Percentiles rank a stretch among this genome's conserved stretches.
Evolutionary conservation across 164 flowering plant species (phyloP).

Genomic region (Aristolochia fimbriata): DNA sequence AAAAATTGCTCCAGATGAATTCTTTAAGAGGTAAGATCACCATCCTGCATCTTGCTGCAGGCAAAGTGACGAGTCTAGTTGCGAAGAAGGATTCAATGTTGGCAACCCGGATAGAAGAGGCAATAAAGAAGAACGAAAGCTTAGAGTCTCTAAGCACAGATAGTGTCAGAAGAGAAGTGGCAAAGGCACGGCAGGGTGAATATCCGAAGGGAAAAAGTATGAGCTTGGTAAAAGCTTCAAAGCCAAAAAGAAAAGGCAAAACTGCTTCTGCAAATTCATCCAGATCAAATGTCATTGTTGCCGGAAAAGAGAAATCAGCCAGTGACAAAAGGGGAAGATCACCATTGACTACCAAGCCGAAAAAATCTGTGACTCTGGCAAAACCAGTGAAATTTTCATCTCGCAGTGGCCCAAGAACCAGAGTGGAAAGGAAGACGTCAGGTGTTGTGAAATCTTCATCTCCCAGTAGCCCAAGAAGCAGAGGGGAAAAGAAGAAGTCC

Average conservation of each 20-base stretch:
- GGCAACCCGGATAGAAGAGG: constrained; percentile 79
- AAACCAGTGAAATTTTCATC: constrained; percentile 19
- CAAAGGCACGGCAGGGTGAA: constrained; percentile 25
- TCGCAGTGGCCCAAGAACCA: constrained; percentile 17
- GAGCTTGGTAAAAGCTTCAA: constrained; percentile 19
- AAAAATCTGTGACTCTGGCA: constrained; percentile 15
- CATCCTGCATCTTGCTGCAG: constrained; percentile 19
- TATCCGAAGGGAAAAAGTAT: constrained; percentile 27
- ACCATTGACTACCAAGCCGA: constrained; percentile 22
- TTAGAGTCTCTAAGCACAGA: constrained; percentile 68
- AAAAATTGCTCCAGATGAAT: neutral
- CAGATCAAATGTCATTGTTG: constrained; percentile 11
- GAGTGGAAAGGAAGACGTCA: constrained; percentile 15
- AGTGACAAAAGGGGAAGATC: constrained; percentile 9
- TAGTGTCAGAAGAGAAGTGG: constrained; percentile 44
- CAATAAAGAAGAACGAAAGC: constrained; percentile 82
- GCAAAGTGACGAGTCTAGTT: constrained; percentile 91
- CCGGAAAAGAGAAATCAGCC: constrained; percentile 19
- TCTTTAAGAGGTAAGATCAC: neutral
- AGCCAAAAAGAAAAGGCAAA: constrained; percentile 19
- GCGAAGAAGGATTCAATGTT: constrained; percentile 51
- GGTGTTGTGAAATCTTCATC: constrained; percentile 15
- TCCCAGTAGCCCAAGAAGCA: constrained; percentile 17
- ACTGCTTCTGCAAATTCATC: constrained; percentile 11
- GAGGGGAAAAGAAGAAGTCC: constrained; percentile 15